Evolutionary conservation across 2,329 filamentous ascomycete genomes (phyloP), one percentile per base, ranked within the genome.

Genomic region (Colletotrichum shisoi): DNA sequence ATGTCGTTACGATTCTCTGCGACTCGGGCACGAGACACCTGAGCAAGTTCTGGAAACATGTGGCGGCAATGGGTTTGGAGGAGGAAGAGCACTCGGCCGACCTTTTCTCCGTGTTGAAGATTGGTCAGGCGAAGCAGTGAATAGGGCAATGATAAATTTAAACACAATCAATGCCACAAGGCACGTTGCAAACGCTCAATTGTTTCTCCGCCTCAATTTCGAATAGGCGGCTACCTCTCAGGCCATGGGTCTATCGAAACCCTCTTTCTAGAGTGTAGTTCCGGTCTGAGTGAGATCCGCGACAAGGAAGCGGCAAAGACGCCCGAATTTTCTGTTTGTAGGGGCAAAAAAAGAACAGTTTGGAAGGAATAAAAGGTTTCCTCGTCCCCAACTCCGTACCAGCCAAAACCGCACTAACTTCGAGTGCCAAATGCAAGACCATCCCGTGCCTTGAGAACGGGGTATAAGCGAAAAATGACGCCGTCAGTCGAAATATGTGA

Each of bases 11-110:
- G 0, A 82, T 96, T n/a, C 79, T 95, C 8, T 95, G 92, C 76
- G 92, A 96, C 79, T 88, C 87, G n/a, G 91, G 92, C n/a, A 88
- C 88, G 11, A 84, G 92, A 70, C 92, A 95, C 77, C 77, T 95
- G 58, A 93, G 90, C 79, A 94, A 94, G 78, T 94, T 96, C 75
- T 95, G 91, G 90, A 91, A 89, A 74, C 83, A 85, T 70, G 87
- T 92, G 60, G 89, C 87, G 24, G 85, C 89, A 58, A 81, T 91
- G 76, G 90, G 89, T 3, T 79, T 92, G 24, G 87, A 91, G 69
- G 80, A 85, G 37, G 87, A 90, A 52, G 77, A 79, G 42, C 79
- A 80, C 58, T 73, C 79, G 68, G 74, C 74, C 74, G 78, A 87
- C 71, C 70, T 89, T 57, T 80, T 89, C 59, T 73, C 76, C 3